These are phyloP conservation scores for Umbelopsis isabellina DNA, from an alignment of 192 early-diverging fungal species.

Conservation along the genomic window DNA sequence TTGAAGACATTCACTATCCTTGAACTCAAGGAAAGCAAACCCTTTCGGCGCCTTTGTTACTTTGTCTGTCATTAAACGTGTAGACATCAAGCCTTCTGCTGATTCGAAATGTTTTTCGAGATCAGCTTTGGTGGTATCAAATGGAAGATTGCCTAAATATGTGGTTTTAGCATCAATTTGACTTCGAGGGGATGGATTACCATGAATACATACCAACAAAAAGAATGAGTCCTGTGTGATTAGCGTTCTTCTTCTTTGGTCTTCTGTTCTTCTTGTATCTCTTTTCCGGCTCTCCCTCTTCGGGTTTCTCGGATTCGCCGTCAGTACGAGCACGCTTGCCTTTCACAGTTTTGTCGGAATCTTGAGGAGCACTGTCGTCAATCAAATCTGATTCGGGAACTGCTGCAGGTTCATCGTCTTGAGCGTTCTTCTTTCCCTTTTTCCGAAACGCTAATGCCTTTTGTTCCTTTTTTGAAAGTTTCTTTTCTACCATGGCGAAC, in stretches of 20 bases:
- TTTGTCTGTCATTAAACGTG: conserved; percentile 72
- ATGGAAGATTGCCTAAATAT: conserved; percentile 61
- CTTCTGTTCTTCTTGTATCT: conserved; percentile 42
- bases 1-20: conserved; percentile 36
- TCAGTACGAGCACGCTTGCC: conserved; percentile 14
- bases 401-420: conserved; percentile 27
- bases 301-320: conserved; percentile 9
- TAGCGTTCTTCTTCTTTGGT: conserved; percentile 31
- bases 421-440: conserved; percentile 49
- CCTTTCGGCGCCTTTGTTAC: conserved; percentile 70
- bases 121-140: conserved; percentile 64
- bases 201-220: conserved; percentile 54
- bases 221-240: conserved; percentile 50
- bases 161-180: background rate
- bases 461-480: conserved; percentile 54
- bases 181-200: background rate
- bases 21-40: conserved; percentile 76
- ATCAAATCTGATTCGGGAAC: conserved; percentile 40
- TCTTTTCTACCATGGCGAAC: conserved; percentile 42
- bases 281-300: conserved; percentile 29
- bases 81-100: conserved; percentile 58
- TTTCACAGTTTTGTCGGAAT: background rate
- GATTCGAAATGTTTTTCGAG: conserved; percentile 61
- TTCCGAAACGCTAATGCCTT: conserved; percentile 50
- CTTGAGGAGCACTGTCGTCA: conserved; percentile 32